phyloP scores from a whole-genome alignment of 495 filamentous ascomycete species.

The Penicillium goetzii region DNA sequence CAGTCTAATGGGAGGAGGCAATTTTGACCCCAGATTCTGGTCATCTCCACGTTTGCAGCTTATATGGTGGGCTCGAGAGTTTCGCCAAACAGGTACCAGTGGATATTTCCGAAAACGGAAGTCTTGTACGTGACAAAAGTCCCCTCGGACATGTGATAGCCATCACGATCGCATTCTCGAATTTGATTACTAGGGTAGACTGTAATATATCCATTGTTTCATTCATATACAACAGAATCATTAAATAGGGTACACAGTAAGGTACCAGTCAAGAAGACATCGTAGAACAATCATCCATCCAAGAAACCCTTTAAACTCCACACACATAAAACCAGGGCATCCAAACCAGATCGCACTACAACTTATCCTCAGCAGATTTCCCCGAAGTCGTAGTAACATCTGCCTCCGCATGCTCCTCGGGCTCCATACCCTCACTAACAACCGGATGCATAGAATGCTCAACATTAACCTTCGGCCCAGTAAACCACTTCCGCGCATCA shows the following conservation, averaged over 20 bases:
- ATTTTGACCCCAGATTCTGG: not conserved
- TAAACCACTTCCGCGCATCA: slow-evolving; percentile 75
- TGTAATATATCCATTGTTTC: not conserved
- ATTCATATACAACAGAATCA: slow-evolving; percentile 6
- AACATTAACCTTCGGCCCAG: slow-evolving; percentile 66
- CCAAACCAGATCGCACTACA: not conserved
- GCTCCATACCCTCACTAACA: slow-evolving; percentile 33
- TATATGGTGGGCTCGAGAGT: not conserved
- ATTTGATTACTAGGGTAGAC: not conserved
- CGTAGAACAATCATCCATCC: not conserved
- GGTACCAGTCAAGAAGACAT: not conserved
- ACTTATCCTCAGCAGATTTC: slow-evolving; percentile 60
- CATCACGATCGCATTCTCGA: not conserved
- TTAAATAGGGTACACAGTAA: slow-evolving; percentile 9
- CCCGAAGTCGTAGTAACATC: slow-evolving; percentile 54
- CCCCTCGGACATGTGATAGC: not conserved
- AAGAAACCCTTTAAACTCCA: not conserved
- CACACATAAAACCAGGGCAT: not conserved
- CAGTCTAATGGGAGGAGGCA: not conserved
- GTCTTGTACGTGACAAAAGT: not conserved
- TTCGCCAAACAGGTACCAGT: not conserved
- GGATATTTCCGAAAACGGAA: not conserved
- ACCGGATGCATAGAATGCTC: slow-evolving; percentile 45
- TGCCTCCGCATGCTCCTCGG: slow-evolving; percentile 12
- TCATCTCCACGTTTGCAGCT: not conserved